Evolutionary conservation across 2,329 filamentous ascomycete genomes (phyloP).

Genomic region (Sphaerostilbella broomeana): DNA sequence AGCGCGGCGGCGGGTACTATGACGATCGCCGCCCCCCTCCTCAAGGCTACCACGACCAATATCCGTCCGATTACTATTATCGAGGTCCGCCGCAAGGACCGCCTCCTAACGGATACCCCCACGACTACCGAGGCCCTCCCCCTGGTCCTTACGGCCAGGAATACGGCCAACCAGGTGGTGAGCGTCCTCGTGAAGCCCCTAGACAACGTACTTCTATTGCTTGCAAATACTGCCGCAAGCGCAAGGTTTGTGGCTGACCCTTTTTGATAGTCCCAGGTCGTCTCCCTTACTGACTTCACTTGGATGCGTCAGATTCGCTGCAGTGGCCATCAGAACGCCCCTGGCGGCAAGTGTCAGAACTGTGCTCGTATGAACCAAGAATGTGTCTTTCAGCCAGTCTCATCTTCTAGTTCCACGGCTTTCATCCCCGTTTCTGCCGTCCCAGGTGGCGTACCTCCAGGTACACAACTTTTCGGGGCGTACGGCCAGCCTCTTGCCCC

Average conservation of each 20-base stretch:
- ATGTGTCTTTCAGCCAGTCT: conserved; percentile 55
- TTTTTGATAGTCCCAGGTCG: too few relatives aligned
- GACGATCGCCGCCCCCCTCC: conserved; percentile 28
- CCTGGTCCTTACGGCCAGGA: conserved; percentile 29
- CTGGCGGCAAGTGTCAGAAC: conserved; percentile 54
- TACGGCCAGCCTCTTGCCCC: conserved; percentile 50
- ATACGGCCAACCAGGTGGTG: conserved; percentile 29
- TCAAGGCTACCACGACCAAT: conserved; percentile 28
- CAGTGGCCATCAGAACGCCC: conserved; percentile 53
- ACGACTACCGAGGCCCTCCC: conserved; percentile 24
- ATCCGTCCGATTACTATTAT: conserved; percentile 30
- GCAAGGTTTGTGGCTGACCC: conserved; percentile 47
- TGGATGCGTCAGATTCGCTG: too few relatives aligned
- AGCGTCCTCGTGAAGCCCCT: conserved; percentile 39
- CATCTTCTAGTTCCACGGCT: conserved; percentile 48
- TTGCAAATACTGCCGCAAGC: conserved; percentile 54
- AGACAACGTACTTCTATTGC: conserved; percentile 54
- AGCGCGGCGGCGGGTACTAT: conserved; percentile 32
- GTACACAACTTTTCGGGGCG: conserved; percentile 50
- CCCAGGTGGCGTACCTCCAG: conserved; percentile 50
- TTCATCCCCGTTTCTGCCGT: conserved; percentile 54
- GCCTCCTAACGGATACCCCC: conserved; percentile 23
- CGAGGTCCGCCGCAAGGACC: conserved; percentile 26
- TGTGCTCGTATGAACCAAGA: conserved; percentile 57
- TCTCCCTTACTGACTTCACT: too few relatives aligned